These are phyloP conservation scores for Hypoxylon sp. DNA, from an alignment of 2,329 filamentous ascomycete genomes.

Conservation along the genomic window DNA sequence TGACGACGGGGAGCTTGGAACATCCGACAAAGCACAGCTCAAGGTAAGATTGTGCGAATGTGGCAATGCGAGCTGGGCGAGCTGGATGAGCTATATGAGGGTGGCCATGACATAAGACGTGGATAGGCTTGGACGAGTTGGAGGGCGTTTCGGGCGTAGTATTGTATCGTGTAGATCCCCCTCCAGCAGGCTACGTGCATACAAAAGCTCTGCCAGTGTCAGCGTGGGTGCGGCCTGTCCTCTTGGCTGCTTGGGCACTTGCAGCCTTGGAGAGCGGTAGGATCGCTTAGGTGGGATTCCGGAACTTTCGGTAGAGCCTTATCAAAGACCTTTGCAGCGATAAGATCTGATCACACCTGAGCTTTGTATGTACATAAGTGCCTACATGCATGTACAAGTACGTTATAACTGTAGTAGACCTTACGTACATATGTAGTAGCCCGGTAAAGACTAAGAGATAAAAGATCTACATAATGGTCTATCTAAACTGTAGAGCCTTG, in stretches of 20 bases:
- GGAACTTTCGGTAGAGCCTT: constrained; percentile 37
- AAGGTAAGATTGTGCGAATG: constrained; percentile 16
- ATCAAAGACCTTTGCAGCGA: constrained; percentile 19
- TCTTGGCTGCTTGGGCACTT: background rate
- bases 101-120: constrained; percentile 31
- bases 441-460: no score
- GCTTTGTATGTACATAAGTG: background rate
- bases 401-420: no score
- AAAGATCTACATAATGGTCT: no score
- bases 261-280: constrained; percentile 5
- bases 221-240: constrained; percentile 3
- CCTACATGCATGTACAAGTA: no score
- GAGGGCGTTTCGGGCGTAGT: background rate
- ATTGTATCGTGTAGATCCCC: constrained; percentile 24
- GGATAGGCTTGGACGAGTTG: background rate
- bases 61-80: constrained; percentile 12
- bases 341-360: background rate
- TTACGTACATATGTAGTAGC: no score
- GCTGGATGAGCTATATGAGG: constrained; percentile 30
- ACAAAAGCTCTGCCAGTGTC: constrained; percentile 9
- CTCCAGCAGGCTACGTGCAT: constrained; percentile 27
- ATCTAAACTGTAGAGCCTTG: no score
- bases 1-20: constrained; percentile 20
- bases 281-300: constrained; percentile 18
- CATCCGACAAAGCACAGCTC: constrained; percentile 13